Base-by-base conservation (phyloP, 345 rosid genomes). In the Hypericum perforatum region DNA sequence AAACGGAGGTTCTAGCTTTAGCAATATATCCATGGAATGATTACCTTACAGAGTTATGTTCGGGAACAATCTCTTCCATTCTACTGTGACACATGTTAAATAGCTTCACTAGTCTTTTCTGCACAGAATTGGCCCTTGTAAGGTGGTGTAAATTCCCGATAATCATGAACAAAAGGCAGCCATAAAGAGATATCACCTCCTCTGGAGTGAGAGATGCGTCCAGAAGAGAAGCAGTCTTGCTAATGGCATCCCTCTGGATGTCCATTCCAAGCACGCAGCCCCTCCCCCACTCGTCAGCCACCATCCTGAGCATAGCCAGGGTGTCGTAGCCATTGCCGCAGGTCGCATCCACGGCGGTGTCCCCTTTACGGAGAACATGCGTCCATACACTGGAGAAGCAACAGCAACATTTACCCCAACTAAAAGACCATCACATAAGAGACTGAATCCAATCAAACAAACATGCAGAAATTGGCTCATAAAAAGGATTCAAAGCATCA, bases 321-420 rank as follows among this genome's bases (percentile, higher is more conserved):
- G 96, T 85, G 66, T 91, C 98, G 54, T 79, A 59, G 16, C 98
- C 95, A 49, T 87, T 91, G 46, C 96, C 95, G 71, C 92, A 87
- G 1, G 98, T 87, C 51, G 98, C 96, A 68, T 91, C 96, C 32
- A 87, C 53, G 2, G 69, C 98, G 6, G 69, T 60, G 52, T 87
- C 96, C 32, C 98, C 90, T 72, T 74, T 77, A 54, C 11, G 78
- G 22, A 84, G 71, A 8, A 87, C 86, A 66, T 73, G 67, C 60
- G 70, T 70, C 98, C 98, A 87, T 15, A 87, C 85, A 62, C 96
- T 91, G 74, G 3, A 64, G 49, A 29, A 39, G 36, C 15, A 53
- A 59, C 54, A 22, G 41, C 4, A 60, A 10, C 16, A 38, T 8
- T 51, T 8, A 9, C 29, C 36, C 37, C 22, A 45, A 59, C 14